Evolutionary conservation across 1,284 basidiomycete species (phyloP).

Genomic region (Microbotryum silenes-acaulis): DNA sequence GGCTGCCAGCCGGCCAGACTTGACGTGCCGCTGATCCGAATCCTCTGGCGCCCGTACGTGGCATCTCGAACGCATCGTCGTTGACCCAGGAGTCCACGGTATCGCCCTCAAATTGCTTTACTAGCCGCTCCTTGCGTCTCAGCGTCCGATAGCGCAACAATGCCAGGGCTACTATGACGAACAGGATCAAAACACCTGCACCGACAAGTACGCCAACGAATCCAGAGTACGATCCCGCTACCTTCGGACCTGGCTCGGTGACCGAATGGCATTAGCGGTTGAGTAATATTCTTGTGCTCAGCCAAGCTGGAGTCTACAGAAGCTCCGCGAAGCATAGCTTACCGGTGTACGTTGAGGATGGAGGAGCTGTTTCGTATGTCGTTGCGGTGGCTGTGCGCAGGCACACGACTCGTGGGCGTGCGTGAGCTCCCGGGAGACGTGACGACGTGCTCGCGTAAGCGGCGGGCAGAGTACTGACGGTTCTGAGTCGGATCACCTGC

Average conservation of each 20-base stretch:
- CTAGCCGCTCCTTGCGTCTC: neutral
- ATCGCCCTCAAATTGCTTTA: neutral
- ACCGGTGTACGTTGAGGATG: slow-evolving; percentile 17
- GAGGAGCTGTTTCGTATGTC: slow-evolving; percentile 17
- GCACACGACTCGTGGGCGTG: neutral
- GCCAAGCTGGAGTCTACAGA: neutral
- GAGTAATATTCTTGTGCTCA: neutral
- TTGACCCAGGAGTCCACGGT: neutral
- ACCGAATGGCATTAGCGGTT: neutral
- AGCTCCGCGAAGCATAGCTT: neutral
- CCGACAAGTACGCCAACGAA: slow-evolving; percentile 30
- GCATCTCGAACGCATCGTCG: slow-evolving; percentile 30
- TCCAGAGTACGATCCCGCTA: slow-evolving; percentile 25
- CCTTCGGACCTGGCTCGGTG: slow-evolving; percentile 15
- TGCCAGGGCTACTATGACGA: slow-evolving; percentile 9
- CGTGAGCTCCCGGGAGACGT: neutral
- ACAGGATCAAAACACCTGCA: slow-evolving; percentile 12
- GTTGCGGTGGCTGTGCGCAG: slow-evolving; percentile 3
- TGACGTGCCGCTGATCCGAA: neutral
- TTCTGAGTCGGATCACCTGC: no score
- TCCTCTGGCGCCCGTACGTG: neutral
- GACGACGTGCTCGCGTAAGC: no score
- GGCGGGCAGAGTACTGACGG: no score
- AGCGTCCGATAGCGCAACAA: slow-evolving; percentile 12
- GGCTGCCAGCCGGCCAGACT: slow-evolving; percentile 1